Percentiles rank a stretch among this genome's conserved stretches.
Conservation (phyloP, 2,329 filamentous ascomycete genomes). For the Davidsoniella neocaledoniae region DNA sequence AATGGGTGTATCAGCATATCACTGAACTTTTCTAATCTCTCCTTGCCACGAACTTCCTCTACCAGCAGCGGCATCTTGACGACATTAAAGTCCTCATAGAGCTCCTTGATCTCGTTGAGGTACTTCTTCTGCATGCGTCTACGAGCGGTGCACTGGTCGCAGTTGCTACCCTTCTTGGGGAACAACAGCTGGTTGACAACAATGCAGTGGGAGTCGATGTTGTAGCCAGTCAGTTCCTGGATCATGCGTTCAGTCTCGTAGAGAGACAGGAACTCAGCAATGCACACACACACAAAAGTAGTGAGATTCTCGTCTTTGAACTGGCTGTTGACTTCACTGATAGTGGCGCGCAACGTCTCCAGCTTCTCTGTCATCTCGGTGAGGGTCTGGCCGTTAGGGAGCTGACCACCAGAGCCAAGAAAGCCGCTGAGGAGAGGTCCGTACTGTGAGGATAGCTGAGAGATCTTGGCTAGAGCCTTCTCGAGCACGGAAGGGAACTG, state of each 20-base stretch:
- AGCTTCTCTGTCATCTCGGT: slow-evolving; percentile 89
- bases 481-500: slow-evolving; percentile 97
- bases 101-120: slow-evolving; percentile 91
- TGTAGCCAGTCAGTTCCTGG: slow-evolving; percentile 82
- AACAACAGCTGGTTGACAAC: slow-evolving; percentile 97
- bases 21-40: slow-evolving; percentile 79
- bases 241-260: slow-evolving; percentile 99
- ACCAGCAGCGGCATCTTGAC: slow-evolving; percentile 95
- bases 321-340: slow-evolving; percentile 88
- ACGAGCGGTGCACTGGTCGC: slow-evolving; percentile 88
- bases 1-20: slow-evolving; percentile 68
- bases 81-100: slow-evolving; percentile 93
- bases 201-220: slow-evolving; percentile 92
- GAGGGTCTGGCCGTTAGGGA: slow-evolving; percentile 86
- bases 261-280: slow-evolving; percentile 87
- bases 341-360: slow-evolving; percentile 82
- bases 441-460: slow-evolving; percentile 83
- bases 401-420: slow-evolving; percentile 54
- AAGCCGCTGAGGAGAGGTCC: slow-evolving; percentile 91
- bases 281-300: slow-evolving; percentile 96
- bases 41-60: slow-evolving; percentile 90
- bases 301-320: slow-evolving; percentile 95
- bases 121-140: slow-evolving; percentile 99
- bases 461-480: slow-evolving; percentile 95
- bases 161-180: slow-evolving; percentile 67